These are phyloP conservation scores for Crotalaria pallida DNA, from an alignment of 306 rosid genomes.

Conservation along the genomic window DNA sequence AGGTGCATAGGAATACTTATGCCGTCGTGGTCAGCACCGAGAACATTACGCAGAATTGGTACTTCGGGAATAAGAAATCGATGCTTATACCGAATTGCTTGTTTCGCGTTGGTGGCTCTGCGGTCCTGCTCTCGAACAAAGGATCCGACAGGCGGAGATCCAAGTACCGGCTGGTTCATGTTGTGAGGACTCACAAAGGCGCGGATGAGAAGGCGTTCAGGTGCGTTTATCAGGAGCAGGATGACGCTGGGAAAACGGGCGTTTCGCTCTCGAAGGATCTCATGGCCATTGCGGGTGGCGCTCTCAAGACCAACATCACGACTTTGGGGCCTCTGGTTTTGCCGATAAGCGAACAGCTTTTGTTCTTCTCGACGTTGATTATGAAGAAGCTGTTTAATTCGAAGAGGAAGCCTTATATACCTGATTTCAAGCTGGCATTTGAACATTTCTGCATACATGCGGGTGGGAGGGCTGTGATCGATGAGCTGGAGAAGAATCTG, in stretches of 20 bases:
- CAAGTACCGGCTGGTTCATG: conserved; percentile 58
- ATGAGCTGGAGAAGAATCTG: conserved; percentile 65
- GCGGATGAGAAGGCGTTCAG: conserved; percentile 52
- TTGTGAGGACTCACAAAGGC: conserved; percentile 59
- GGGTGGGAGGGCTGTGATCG: conserved; percentile 66
- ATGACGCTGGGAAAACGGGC: conserved; percentile 51
- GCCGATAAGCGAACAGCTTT: conserved; percentile 56
- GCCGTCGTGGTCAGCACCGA: conserved; percentile 77
- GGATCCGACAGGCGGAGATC: conserved; percentile 27
- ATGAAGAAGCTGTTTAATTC: conserved; percentile 37
- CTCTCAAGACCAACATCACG: conserved; percentile 55
- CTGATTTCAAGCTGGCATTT: conserved; percentile 64
- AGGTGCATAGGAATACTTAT: conserved; percentile 47
- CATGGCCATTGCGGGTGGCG: conserved; percentile 64
- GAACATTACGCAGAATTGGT: conserved; percentile 72
- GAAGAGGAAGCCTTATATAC: conserved; percentile 43
- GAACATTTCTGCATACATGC: conserved; percentile 74
- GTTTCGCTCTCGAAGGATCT: conserved; percentile 57
- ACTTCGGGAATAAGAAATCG: conserved; percentile 59
- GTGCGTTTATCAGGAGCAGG: conserved; percentile 57
- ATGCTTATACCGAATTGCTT: conserved; percentile 70
- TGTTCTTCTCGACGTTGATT: conserved; percentile 40
- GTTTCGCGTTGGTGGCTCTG: conserved; percentile 61
- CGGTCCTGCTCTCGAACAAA: conserved; percentile 52
- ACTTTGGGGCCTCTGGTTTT: conserved; percentile 56